Base-by-base conservation (phyloP, 768 basidiomycete genomes). In the Mycena maculata region DNA sequence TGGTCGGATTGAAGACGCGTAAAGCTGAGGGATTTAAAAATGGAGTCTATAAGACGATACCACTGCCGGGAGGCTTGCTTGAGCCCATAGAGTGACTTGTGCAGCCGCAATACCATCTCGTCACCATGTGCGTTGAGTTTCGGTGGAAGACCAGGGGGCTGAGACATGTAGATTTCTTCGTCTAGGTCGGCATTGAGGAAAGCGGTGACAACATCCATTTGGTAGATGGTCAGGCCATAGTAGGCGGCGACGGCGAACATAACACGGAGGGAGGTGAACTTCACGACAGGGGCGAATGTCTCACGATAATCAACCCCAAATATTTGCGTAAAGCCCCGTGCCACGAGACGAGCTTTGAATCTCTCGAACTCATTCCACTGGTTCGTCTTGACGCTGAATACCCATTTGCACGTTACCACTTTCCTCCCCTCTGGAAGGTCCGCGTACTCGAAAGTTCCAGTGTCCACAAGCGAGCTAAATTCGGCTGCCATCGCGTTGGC, bases 151-250 rank as follows among this genome's bases (percentile, higher is more conserved):
- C 55, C 55, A 1, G 50, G 50, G 8, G 55, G 55, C 13, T 57
- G 55, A 4, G 55, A 57, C 55, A 57, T 57, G 42, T 45, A 57
- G n/a, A 57, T 57, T 45, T 57, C 55, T 13, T 57, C 55, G 28
- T 57, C 42, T 6, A 52, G 50, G 1, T 52, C 33, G 31, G 50
- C 50, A 16, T 52, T 52, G 31, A 52, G 50, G 31, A 52, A 52
- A 22, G 33, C 50, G 22, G 50, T 52, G 11, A 52, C 50, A 12
- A 52, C 50, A 33, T 52, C 50, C 50, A 52, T 52, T 36, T 52
- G 50, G 20, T 52, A 52, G 31, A 52, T 36, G n/a, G 31, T 52
- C 20, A 52, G 50, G 3, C 50, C 50, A 13, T 20, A 52, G 50
- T 52, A 30, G 18, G 50, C 50, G 20, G 50, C 50, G 33, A 36